A percentile compares a stretch with the other conserved stretches of the same genome.
These are phyloP conservation scores for Curvularia sp. DNA, from an alignment of 2,329 filamentous ascomycete genomes.

Conservation along the genomic window DNA sequence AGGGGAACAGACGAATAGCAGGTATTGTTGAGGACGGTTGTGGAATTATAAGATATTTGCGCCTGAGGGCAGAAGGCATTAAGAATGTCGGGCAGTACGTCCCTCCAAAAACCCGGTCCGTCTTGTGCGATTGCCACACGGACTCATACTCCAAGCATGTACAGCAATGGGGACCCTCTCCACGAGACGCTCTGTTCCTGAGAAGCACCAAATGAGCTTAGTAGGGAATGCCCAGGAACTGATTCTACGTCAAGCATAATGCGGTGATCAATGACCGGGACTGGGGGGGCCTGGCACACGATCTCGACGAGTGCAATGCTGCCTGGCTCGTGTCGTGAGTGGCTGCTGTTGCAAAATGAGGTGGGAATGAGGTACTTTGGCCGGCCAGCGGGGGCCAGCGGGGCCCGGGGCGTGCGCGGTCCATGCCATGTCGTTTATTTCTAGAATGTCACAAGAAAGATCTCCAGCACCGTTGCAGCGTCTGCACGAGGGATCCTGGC, in stretches of 20 bases:
- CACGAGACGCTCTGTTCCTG: slow-evolving; percentile 55
- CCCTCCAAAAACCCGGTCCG: slow-evolving; percentile 49
- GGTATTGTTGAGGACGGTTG: slow-evolving; percentile 44
- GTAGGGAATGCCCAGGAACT: slow-evolving; percentile 52
- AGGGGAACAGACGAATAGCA: slow-evolving; percentile 37
- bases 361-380: slow-evolving; percentile 43
- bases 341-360: slow-evolving; percentile 52
- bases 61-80: slow-evolving; percentile 51
- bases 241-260: slow-evolving; percentile 56
- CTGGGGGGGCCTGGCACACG: slow-evolving; percentile 47
- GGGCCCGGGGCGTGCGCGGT: slow-evolving; percentile 35
- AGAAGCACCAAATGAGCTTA: slow-evolving; percentile 52
- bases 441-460: slow-evolving; percentile 53
- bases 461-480: slow-evolving; percentile 52
- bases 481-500: slow-evolving; percentile 48
- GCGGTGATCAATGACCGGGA: slow-evolving; percentile 54
- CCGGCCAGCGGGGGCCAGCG: slow-evolving; percentile 40
- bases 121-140: slow-evolving; percentile 53
- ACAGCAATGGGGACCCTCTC: slow-evolving; percentile 48
- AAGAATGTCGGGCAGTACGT: slow-evolving; percentile 47
- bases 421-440: slow-evolving; percentile 50
- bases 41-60: slow-evolving; percentile 52
- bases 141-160: slow-evolving; percentile 52
- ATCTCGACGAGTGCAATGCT: slow-evolving; percentile 52
- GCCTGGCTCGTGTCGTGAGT: slow-evolving; percentile 50